Evolutionary conservation across 768 basidiomycete genomes (phyloP).

Genomic region (Naganishia antarctica): DNA sequence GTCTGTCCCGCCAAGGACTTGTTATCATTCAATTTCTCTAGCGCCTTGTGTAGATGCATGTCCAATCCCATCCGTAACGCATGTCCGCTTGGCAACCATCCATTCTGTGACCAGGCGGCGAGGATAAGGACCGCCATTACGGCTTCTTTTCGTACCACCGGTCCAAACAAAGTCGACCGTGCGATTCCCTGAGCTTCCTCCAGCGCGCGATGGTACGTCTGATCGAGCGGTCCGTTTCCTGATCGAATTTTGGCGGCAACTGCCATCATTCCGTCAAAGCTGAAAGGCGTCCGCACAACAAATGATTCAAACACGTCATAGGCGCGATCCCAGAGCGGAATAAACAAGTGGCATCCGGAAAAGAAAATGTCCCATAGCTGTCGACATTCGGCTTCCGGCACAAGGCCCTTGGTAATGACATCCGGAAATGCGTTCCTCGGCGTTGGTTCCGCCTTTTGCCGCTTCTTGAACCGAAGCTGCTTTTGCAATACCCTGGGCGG

Average conservation of each 20-base stretch:
- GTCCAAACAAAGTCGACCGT: conserved; percentile 84
- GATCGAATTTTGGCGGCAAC: conserved; percentile 87
- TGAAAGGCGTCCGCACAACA: conserved; percentile 90
- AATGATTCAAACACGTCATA: conserved; percentile 92
- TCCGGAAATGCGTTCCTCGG: conserved; percentile 49
- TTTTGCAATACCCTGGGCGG: conserved; percentile 25
- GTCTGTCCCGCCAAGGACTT: conserved; percentile 25
- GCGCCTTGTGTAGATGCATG: conserved; percentile 82
- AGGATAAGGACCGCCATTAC: conserved; percentile 85
- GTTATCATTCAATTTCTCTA: conserved; percentile 80
- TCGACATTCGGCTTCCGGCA: conserved; percentile 76
- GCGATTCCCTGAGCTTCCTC: conserved; percentile 96
- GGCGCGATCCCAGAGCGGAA: conserved; percentile 84
- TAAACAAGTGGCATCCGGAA: conserved; percentile 91
- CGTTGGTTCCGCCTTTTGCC: conserved; percentile 45
- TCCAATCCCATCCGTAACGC: conserved; percentile 95
- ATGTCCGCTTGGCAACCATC: conserved; percentile 91
- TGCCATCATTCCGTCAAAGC: conserved; percentile 86
- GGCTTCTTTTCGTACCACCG: conserved; percentile 88
- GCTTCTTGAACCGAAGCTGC: conserved; percentile 39
- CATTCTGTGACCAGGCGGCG: conserved; percentile 89
- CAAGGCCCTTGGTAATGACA: conserved; percentile 65
- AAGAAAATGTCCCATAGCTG: conserved; percentile 94
- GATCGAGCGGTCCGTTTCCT: conserved; percentile 69
- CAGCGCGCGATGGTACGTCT: conserved; percentile 82